Conservation (phyloP, 352 stramenopile species). For the Globisporangium nagaii region DNA sequence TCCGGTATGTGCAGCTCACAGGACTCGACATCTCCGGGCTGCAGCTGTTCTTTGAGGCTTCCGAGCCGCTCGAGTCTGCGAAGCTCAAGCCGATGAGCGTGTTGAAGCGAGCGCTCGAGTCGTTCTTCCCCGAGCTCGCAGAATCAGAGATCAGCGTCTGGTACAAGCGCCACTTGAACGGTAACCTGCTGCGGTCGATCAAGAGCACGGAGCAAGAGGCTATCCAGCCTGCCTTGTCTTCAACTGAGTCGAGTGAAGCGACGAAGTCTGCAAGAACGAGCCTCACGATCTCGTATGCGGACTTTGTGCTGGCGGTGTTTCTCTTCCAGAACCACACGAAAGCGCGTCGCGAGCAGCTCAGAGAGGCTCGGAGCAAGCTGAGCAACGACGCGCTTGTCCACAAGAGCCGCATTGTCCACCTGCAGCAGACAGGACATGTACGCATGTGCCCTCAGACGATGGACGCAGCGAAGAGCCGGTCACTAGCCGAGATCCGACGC, state of each 20-base stretch:
- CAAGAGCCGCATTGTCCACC: constrained; percentile 57
- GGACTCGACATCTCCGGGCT: constrained; percentile 29
- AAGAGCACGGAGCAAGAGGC: neutral
- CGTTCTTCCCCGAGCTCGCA: constrained; percentile 21
- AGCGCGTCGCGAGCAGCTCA: constrained; percentile 13
- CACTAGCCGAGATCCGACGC: neutral
- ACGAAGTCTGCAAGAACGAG: neutral
- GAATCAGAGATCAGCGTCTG: constrained; percentile 24
- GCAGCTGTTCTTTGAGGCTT: constrained; percentile 29
- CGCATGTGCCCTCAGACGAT: constrained; percentile 42
- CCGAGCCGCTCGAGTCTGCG: constrained; percentile 26
- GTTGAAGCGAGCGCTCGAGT: constrained; percentile 19
- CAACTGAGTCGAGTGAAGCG: neutral
- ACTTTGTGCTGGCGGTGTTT: constrained; percentile 60
- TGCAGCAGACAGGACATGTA: constrained; percentile 67
- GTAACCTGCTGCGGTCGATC: constrained; percentile 2
- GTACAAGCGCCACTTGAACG: constrained; percentile 22
- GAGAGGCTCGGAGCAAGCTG: constrained; percentile 21
- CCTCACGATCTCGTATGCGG: constrained; percentile 30
- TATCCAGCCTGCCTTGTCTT: too few relatives aligned
- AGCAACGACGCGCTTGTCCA: constrained; percentile 47
- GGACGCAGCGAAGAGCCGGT: neutral
- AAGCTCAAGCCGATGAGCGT: constrained; percentile 27
- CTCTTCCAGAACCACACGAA: constrained; percentile 34
- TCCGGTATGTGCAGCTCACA: constrained; percentile 51